Conservation (phyloP, 2,329 filamentous ascomycete species). For the Fusarium haematococcum region DNA sequence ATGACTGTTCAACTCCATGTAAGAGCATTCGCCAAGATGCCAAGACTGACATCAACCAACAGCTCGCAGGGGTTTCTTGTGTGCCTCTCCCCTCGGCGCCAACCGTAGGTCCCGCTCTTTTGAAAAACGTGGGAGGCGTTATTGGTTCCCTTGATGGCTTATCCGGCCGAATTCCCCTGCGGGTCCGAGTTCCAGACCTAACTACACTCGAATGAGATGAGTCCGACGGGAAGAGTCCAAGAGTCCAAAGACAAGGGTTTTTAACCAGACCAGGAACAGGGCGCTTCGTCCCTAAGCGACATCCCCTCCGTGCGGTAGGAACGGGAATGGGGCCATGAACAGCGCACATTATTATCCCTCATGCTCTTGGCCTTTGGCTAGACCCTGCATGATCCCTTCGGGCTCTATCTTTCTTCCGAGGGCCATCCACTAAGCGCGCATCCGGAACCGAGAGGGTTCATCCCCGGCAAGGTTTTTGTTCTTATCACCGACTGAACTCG, state of each 20-base stretch:
- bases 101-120: neutral
- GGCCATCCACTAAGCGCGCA: neutral
- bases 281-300: neutral
- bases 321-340: neutral
- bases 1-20: neutral
- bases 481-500: neutral
- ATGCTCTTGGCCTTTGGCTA: neutral
- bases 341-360: neutral
- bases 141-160: slow-evolving; percentile 23
- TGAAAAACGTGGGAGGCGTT: neutral
- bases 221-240: neutral
- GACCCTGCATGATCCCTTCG: neutral
- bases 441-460: neutral
- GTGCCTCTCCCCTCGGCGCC: neutral
- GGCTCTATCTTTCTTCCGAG: neutral
- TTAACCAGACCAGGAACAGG: neutral
- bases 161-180: slow-evolving; percentile 15
- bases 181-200: slow-evolving; percentile 10
- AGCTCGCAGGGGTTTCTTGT: neutral
- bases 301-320: neutral
- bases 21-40: neutral
- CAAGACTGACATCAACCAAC: neutral
- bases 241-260: neutral
- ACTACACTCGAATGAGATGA: neutral
- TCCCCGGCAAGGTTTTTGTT: neutral